Conservation (phyloP, 176 grass and related monocot genomes). For the Carex littledalei region DNA sequence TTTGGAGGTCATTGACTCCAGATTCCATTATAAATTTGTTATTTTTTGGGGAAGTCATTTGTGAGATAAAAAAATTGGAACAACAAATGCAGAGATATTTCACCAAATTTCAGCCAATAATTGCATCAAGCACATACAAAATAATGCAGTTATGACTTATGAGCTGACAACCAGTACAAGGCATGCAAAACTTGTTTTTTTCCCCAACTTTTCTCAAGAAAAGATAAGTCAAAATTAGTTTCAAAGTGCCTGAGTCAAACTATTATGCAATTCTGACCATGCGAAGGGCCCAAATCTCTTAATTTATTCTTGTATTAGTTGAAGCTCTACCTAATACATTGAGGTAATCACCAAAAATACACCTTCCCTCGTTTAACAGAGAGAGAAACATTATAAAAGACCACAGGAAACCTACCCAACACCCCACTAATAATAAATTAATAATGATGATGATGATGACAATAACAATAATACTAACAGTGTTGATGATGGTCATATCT, state of each 20-base stretch:
- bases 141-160: neutral
- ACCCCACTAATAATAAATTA: neutral
- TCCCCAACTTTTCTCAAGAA: neutral
- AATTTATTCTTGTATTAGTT: neutral
- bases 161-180: neutral
- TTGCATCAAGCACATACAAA: neutral
- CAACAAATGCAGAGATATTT: neutral
- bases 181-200: neutral
- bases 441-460: neutral
- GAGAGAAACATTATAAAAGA: neutral
- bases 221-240: neutral
- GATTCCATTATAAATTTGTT: neutral
- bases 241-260: neutral
- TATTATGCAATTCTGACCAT: constrained; percentile 9
- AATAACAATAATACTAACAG: neutral
- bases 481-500: neutral
- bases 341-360: neutral
- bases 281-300: neutral
- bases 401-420: neutral
- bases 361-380: neutral
- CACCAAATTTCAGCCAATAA: constrained; percentile 15
- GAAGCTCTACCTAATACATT: constrained; percentile 8
- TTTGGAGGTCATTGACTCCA: too few species aligned
- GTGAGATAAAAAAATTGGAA: neutral
- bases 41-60: neutral